Evolutionary conservation across 2,329 filamentous ascomycete species (phyloP).

Genomic region (Decorospora gaudefroyi): DNA sequence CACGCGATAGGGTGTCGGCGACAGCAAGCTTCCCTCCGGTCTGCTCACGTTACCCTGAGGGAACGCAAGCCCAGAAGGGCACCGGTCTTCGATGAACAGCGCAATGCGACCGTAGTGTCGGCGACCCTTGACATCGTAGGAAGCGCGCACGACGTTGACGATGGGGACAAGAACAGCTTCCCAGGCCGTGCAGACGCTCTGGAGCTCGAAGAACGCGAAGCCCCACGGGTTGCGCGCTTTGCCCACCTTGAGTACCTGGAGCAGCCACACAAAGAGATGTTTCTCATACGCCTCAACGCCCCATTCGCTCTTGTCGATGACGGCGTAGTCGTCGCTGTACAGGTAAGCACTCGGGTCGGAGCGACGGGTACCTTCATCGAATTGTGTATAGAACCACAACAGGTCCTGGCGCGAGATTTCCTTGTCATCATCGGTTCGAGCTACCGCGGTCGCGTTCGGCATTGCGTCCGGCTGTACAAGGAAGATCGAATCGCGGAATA

Average conservation of each 20-base stretch:
- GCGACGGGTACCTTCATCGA: conserved; percentile 33
- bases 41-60: conserved; percentile 33
- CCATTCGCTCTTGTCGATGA: conserved; percentile 39
- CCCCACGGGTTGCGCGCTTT: conserved; percentile 33
- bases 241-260: conserved; percentile 43
- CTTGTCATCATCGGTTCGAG: background rate
- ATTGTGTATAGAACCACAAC: conserved; percentile 42
- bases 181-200: conserved; percentile 37
- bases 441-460: conserved; percentile 11
- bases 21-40: conserved; percentile 13
- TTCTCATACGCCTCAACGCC: conserved; percentile 37
- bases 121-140: conserved; percentile 35
- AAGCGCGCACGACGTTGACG: conserved; percentile 34
- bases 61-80: conserved; percentile 40
- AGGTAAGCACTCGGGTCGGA: conserved; percentile 32
- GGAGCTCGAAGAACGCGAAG: conserved; percentile 37
- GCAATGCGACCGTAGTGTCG: conserved; percentile 41
- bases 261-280: conserved; percentile 39
- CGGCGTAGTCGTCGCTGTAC: conserved; percentile 16
- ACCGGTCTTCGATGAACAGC: conserved; percentile 34
- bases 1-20: conserved; percentile 31
- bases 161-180: conserved; percentile 39
- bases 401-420: conserved; percentile 31
- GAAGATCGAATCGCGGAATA: conserved; percentile 38
- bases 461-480: conserved; percentile 23